phyloP scores from a whole-genome alignment of 352 stramenopile species.

The Phytophthora lateralis region DNA sequence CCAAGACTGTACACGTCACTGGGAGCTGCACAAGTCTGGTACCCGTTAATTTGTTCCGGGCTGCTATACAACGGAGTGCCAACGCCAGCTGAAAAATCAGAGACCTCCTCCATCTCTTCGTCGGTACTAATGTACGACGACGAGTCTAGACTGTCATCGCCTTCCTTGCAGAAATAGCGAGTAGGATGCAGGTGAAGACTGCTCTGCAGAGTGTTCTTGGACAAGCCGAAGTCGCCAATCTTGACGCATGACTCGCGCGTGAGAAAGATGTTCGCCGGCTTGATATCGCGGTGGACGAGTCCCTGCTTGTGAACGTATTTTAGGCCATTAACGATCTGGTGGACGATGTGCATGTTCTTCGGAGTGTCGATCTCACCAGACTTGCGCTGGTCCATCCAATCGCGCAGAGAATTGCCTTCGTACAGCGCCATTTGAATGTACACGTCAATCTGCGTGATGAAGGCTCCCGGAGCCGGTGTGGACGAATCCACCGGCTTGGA shows the following conservation, averaged over 20 bases:
- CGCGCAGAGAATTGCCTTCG: slow-evolving; percentile 85
- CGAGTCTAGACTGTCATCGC: slow-evolving; percentile 29
- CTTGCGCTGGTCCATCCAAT: slow-evolving; percentile 72
- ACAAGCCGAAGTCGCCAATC: slow-evolving; percentile 84
- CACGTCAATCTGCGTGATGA: slow-evolving; percentile 83
- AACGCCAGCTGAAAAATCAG: slow-evolving; percentile 68
- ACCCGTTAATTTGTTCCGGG: slow-evolving; percentile 63
- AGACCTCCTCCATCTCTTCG: slow-evolving; percentile 33
- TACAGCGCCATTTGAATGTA: slow-evolving; percentile 96
- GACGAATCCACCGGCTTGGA: slow-evolving; percentile 29
- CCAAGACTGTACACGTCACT: slow-evolving; percentile 82
- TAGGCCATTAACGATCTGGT: slow-evolving; percentile 72
- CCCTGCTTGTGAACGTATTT: slow-evolving; percentile 80
- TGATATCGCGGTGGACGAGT: slow-evolving; percentile 82
- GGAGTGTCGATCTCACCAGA: slow-evolving; percentile 34
- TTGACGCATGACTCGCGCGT: slow-evolving; percentile 77
- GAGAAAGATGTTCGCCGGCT: slow-evolving; percentile 84
- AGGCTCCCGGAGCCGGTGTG: slow-evolving; percentile 9
- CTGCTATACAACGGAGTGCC: slow-evolving; percentile 80
- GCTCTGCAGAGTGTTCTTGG: slow-evolving; percentile 70
- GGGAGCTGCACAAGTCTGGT: slow-evolving; percentile 45
- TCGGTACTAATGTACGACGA: slow-evolving; percentile 29
- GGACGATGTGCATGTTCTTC: slow-evolving; percentile 76
- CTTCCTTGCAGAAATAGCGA: slow-evolving; percentile 57
- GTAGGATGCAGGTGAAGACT: slow-evolving; percentile 59